Base-by-base conservation (phyloP, 768 basidiomycete genomes). In the Russula foetens region DNA sequence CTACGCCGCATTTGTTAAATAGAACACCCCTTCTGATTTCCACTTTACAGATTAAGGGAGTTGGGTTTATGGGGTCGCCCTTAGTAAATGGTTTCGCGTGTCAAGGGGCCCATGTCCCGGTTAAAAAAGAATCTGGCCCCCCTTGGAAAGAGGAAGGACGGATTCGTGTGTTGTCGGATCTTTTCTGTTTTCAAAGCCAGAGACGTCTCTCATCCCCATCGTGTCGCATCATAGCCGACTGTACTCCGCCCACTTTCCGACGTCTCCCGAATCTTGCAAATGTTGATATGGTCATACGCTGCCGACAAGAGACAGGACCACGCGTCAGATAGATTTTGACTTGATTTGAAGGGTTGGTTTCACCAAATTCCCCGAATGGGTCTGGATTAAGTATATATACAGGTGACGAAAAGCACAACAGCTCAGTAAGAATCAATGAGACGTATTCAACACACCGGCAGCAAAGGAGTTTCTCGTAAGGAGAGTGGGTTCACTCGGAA, bases 341-440 rank as follows among this genome's bases (percentile, higher is more conserved):
- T 7, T 29, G 12, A 47, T 47, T 35, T 60, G 39, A 54, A 41
- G 19, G 35, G 19, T 39, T 33, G 9, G 38, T 35, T 28, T 19
- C 24, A 28, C 3, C 48, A 12, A 38, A 45, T 7, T 12, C 21
- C 43, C 19, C 45, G 24, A 21, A 48, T 35, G 35, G 23, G 23
- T 24, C 14, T 5, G 60, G 38, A 53, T 53, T 58, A 58, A 50
- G 28, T 50, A 51, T 62, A 62, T 58, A 35, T 60, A 55, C 59
- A 60, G 15, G 38, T 53, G 46, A 55, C 24, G 39, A 60, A n/a
- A 19, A 62, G 33, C 14, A 43, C 29, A 21, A 53, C 56, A 62
- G 3, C 51, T 39, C 39, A 52, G 29, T 17, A 45, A 39, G 49
- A 47, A 61, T 48, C 55, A 52, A 44, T 38, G 24, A 45, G 39